phyloP scores from a whole-genome alignment of 148 eudicot genomes.

The Spergularia bocconei region DNA sequence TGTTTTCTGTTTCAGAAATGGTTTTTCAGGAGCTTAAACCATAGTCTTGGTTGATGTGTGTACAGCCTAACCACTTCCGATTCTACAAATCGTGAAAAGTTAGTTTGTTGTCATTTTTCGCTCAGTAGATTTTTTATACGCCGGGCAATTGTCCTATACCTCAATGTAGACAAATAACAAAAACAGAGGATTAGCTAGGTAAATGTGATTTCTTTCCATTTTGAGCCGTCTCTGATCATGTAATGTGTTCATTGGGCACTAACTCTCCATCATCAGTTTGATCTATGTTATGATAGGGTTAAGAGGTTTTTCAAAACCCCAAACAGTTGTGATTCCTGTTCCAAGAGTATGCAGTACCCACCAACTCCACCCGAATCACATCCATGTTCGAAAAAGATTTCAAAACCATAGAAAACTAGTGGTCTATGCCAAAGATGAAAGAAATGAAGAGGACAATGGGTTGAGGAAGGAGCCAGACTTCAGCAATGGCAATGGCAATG shows the following conservation, averaged over 20 bases:
- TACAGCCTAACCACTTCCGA: not conserved
- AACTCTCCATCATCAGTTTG: constrained; percentile 23
- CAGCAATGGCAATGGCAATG: constrained; percentile 19
- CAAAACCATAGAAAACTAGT: constrained; percentile 13
- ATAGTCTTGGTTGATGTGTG: not conserved
- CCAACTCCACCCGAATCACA: constrained; percentile 9
- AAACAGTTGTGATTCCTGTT: not conserved
- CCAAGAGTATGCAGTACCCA: constrained; percentile 13
- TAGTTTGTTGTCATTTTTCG: not conserved
- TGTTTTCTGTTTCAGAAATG: not conserved
- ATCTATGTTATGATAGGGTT: constrained; percentile 25
- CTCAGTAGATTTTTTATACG: not conserved
- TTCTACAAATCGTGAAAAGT: not conserved
- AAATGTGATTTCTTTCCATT: not conserved
- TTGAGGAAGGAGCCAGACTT: constrained; percentile 16
- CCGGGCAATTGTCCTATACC: not conserved
- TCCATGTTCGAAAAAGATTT: not conserved
- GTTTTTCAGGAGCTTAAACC: not conserved
- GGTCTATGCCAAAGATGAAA: constrained; percentile 13
- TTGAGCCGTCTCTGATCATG: not conserved
- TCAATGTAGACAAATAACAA: not conserved
- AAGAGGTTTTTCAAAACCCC: constrained; percentile 5
- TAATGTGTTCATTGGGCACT: constrained; percentile 1
- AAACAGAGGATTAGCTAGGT: not conserved
- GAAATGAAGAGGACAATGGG: constrained; percentile 16